phyloP scores from a whole-genome alignment of 2,329 filamentous ascomycete genomes.

The Trichoderma sp. region DNA sequence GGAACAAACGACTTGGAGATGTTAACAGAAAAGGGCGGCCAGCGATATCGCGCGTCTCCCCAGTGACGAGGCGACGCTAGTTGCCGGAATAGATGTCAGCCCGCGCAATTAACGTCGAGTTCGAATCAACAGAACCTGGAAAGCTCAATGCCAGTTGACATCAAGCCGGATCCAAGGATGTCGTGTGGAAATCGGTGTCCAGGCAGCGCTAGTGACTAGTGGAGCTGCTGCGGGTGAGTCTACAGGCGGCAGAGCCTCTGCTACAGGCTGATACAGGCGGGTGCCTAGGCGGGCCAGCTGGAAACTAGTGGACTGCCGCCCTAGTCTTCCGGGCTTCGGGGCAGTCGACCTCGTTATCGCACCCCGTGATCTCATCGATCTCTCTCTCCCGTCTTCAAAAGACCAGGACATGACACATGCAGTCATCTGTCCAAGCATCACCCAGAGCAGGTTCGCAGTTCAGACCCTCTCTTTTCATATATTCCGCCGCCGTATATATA shows the following conservation, averaged over 20 bases:
- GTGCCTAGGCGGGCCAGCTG: not conserved
- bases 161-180: slow-evolving; percentile 3
- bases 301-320: not conserved
- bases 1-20: not conserved
- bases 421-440: slow-evolving; percentile 8
- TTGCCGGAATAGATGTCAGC: not conserved
- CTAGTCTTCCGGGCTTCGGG: not conserved
- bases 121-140: not conserved
- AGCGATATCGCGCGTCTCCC: not conserved
- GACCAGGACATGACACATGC: not conserved
- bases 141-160: slow-evolving; percentile 26
- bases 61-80: not conserved
- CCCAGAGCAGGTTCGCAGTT: not conserved
- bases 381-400: slow-evolving; percentile 1
- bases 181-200: slow-evolving; percentile 20
- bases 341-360: slow-evolving; percentile 5
- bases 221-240: not conserved
- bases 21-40: not conserved
- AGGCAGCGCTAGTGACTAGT: not conserved
- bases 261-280: not conserved
- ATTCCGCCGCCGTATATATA: not conserved
- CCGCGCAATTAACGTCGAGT: not conserved
- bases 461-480: not conserved
- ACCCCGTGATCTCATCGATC: slow-evolving; percentile 20
- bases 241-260: not conserved